Evolutionary conservation across 257 asterid genomes (phyloP).

Genomic region (Ilex asprella): DNA sequence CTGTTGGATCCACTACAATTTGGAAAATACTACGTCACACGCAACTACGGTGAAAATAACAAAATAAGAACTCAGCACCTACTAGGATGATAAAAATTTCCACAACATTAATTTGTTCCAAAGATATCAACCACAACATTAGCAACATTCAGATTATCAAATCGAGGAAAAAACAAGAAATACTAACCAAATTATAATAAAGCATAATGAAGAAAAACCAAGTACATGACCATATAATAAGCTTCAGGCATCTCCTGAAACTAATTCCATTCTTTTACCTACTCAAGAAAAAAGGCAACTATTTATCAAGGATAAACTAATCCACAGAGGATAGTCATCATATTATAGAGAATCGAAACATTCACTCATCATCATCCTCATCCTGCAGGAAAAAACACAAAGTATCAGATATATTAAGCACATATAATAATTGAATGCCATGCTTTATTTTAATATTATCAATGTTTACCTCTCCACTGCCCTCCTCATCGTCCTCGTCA

Average conservation of each 20-base stretch:
- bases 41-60: too few species aligned
- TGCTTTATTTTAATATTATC: background rate
- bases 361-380: constrained; percentile 19
- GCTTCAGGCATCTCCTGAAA: background rate
- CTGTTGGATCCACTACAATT: too few species aligned
- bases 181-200: constrained; percentile 7
- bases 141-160: too few species aligned
- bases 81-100: too few species aligned
- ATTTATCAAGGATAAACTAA: constrained; percentile 8
- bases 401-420: background rate
- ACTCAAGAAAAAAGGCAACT: background rate
- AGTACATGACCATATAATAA: background rate
- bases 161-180: too few species aligned
- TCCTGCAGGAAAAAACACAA: background rate
- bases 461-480: constrained; percentile 21
- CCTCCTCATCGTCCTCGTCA: constrained; percentile 20
- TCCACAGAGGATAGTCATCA: background rate
- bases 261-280: background rate
- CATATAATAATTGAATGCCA: background rate
- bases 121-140: too few species aligned
- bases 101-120: too few species aligned
- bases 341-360: background rate
- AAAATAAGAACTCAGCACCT: too few species aligned
- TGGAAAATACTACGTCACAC: too few species aligned
- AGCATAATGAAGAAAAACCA: background rate